Conservation (phyloP, 2,329 filamentous ascomycete genomes). For the Ophiocordyceps robertsii region DNA sequence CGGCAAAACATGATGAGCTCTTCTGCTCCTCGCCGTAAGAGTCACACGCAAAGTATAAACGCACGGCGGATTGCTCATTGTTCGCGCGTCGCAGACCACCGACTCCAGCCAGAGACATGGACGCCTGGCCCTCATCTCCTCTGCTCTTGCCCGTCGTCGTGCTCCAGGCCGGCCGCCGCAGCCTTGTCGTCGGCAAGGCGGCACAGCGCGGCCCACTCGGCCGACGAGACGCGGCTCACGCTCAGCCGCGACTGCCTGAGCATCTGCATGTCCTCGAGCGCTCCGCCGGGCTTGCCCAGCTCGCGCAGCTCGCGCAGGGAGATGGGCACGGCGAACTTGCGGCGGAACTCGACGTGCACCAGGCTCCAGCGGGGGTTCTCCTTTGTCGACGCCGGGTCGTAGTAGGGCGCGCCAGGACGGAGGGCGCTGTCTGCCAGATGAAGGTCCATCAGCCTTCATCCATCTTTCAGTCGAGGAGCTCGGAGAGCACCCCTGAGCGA, state of each 20-base stretch:
- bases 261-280: conserved; percentile 66
- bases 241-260: conserved; percentile 72
- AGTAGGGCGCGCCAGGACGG: conserved; percentile 48
- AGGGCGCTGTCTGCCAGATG: conserved; percentile 15
- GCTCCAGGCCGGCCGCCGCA: conserved; percentile 21
- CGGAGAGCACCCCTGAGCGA: not conserved
- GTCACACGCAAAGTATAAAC: no score
- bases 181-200: conserved; percentile 33
- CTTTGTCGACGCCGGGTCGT: conserved; percentile 58
- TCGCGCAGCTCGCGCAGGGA: conserved; percentile 58
- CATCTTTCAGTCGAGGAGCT: no score
- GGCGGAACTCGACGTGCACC: conserved; percentile 77
- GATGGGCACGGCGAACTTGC: conserved; percentile 64
- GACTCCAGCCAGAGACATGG: no score
- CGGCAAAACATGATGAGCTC: no score
- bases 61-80: no score
- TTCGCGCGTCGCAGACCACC: no score
- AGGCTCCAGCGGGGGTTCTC: conserved; percentile 59
- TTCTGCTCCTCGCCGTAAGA: no score
- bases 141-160: conserved; percentile 10
- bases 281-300: conserved; percentile 38
- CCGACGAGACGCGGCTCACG: conserved; percentile 52
- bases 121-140: no score
- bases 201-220: conserved; percentile 54
- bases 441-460: not conserved